These are phyloP conservation scores for Saturnispora sekii DNA, from an alignment of 805 yeast genomes.

Conservation along the genomic window DNA sequence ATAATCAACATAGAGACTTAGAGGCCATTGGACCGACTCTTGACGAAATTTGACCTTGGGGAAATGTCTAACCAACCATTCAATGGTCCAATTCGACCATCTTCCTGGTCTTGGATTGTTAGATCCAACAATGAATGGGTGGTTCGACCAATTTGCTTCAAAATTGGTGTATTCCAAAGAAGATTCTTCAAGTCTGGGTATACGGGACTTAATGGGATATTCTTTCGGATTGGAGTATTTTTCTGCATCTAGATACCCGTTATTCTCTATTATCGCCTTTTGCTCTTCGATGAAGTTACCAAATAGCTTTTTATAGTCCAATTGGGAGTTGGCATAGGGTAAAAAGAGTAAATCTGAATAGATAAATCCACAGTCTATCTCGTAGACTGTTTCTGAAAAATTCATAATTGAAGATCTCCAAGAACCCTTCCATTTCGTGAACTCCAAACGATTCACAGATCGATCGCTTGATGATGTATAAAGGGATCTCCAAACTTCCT, in stretches of 20 bases:
- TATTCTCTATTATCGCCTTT: slow-evolving; percentile 11
- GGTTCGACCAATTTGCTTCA: slow-evolving; percentile 31
- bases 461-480: slow-evolving; percentile 28
- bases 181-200: slow-evolving; percentile 43
- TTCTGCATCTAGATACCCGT: slow-evolving; percentile 11
- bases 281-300: slow-evolving; percentile 41
- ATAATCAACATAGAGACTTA: slow-evolving; percentile 52
- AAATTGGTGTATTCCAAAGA: slow-evolving; percentile 37
- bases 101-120: slow-evolving; percentile 10
- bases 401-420: slow-evolving; percentile 62
- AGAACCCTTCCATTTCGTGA: slow-evolving; percentile 57
- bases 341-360: slow-evolving; percentile 74
- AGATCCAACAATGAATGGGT: slow-evolving; percentile 45
- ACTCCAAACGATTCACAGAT: slow-evolving; percentile 6
- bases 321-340: slow-evolving; percentile 74
- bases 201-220: slow-evolving; percentile 25
- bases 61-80: slow-evolving; percentile 39
- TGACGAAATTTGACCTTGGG: slow-evolving; percentile 63
- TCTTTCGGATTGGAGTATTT: slow-evolving; percentile 9
- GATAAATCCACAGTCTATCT: slow-evolving; percentile 35
- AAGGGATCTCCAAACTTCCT: slow-evolving; percentile 70
- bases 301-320: slow-evolving; percentile 46
- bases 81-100: slow-evolving; percentile 64
- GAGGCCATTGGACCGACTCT: slow-evolving; percentile 77
- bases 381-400: slow-evolving; percentile 21